Conservation (phyloP, 2,329 filamentous ascomycete species). For the Trichoderma afroharzianum region DNA sequence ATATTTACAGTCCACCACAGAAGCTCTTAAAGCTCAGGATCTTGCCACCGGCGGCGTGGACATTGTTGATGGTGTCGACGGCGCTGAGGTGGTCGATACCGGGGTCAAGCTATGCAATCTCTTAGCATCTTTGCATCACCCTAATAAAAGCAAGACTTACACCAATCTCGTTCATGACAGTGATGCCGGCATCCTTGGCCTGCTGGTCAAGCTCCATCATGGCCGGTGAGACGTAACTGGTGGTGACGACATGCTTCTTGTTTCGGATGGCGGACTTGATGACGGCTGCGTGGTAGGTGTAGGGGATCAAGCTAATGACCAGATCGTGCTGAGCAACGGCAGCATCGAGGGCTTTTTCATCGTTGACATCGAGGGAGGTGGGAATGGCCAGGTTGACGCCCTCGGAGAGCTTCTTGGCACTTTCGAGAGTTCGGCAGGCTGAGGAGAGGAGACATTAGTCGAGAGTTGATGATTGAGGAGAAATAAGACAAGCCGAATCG, state of each 20-base stretch:
- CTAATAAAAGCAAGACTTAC: slow-evolving; percentile 46
- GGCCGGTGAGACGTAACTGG: slow-evolving; percentile 85
- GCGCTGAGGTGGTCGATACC: slow-evolving; percentile 68
- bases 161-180: slow-evolving; percentile 96
- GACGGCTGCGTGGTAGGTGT: slow-evolving; percentile 81
- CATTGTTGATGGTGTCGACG: slow-evolving; percentile 80
- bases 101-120: slow-evolving; percentile 45
- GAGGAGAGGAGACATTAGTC: not conserved
- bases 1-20: slow-evolving; percentile 66
- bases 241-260: slow-evolving; percentile 97
- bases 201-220: slow-evolving; percentile 85
- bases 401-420: slow-evolving; percentile 68
- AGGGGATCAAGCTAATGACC: slow-evolving; percentile 81
- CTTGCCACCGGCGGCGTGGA: slow-evolving; percentile 85
- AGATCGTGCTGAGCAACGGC: slow-evolving; percentile 77
- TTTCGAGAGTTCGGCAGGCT: slow-evolving; percentile 79
- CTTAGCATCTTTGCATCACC: not conserved
- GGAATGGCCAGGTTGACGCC: slow-evolving; percentile 70
- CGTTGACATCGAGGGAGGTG: slow-evolving; percentile 79
- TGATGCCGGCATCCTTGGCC: slow-evolving; percentile 82
- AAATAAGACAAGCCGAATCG: not conserved
- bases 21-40: slow-evolving; percentile 77
- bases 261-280: slow-evolving; percentile 90
- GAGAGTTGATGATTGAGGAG: not conserved
- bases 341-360: slow-evolving; percentile 72